These are phyloP conservation scores for Clarireedia hainanense DNA, from an alignment of 2,329 filamentous ascomycete genomes.

Conservation along the genomic window DNA sequence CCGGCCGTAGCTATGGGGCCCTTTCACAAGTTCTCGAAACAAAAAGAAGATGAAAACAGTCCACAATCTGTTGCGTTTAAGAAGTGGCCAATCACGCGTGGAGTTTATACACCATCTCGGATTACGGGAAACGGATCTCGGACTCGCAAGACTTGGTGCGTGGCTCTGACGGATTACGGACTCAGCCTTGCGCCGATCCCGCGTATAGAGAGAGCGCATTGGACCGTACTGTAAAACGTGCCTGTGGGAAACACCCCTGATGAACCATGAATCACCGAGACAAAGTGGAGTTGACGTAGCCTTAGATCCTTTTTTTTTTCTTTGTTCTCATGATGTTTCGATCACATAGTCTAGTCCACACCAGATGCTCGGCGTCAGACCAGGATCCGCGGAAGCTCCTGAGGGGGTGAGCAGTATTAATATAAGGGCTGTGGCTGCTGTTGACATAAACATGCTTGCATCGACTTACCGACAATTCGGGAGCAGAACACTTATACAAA, in stretches of 20 bases:
- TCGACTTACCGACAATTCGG: background rate
- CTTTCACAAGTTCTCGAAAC: too few relatives aligned
- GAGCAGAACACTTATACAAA: background rate
- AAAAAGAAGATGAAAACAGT: too few relatives aligned
- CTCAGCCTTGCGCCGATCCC: slow-evolving; percentile 4
- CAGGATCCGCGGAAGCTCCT: background rate
- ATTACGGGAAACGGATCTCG: background rate
- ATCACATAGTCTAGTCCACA: background rate
- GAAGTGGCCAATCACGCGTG: too few relatives aligned
- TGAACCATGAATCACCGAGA: background rate
- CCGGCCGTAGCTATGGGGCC: too few relatives aligned
- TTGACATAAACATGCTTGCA: background rate
- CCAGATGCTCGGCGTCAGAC: background rate
- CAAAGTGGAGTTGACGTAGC: background rate
- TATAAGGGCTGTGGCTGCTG: background rate
- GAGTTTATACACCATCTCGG: too few relatives aligned
- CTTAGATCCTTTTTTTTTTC: background rate
- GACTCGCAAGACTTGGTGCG: background rate
- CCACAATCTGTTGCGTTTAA: too few relatives aligned
- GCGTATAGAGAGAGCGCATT: background rate
- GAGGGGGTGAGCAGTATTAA: background rate
- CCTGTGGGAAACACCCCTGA: background rate
- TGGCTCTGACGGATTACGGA: background rate
- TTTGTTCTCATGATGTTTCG: background rate
- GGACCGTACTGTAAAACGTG: background rate